phyloP scores from a whole-genome alignment of 768 basidiomycete species.

The Coprinopsis marcescibilis region DNA sequence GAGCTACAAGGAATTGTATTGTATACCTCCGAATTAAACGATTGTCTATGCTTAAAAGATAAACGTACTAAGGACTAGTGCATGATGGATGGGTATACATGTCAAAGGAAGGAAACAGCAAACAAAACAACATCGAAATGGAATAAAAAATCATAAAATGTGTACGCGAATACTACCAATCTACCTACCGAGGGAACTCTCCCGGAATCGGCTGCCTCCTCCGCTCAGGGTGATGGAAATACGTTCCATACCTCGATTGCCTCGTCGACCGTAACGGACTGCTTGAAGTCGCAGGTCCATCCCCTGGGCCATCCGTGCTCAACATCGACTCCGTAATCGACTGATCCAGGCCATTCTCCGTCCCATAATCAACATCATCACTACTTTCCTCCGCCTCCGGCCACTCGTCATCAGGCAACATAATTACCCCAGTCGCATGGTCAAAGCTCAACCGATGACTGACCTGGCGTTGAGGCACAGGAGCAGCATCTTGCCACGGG shows the following conservation, averaged over 20 bases:
- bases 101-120: no score
- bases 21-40: neutral
- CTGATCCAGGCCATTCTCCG: conserved; percentile 22
- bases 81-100: no score
- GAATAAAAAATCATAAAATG: no score
- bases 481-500: conserved; percentile 54
- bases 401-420: conserved; percentile 70
- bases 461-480: conserved; percentile 21
- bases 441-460: conserved; percentile 77
- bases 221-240: conserved; percentile 83
- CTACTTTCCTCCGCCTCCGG: conserved; percentile 52
- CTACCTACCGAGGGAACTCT: conserved; percentile 40
- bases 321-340: conserved; percentile 24
- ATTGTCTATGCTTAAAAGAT: no score
- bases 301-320: conserved; percentile 14
- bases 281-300: conserved; percentile 7
- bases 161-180: neutral
- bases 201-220: conserved; percentile 54
- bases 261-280: conserved; percentile 19
- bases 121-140: no score
- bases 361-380: conserved; percentile 41
- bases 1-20: neutral
- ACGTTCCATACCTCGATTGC: conserved; percentile 64
- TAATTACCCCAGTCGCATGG: conserved; percentile 82
- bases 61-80: no score